phyloP scores from a whole-genome alignment of 768 basidiomycete genomes.

The Suillus paluster region DNA sequence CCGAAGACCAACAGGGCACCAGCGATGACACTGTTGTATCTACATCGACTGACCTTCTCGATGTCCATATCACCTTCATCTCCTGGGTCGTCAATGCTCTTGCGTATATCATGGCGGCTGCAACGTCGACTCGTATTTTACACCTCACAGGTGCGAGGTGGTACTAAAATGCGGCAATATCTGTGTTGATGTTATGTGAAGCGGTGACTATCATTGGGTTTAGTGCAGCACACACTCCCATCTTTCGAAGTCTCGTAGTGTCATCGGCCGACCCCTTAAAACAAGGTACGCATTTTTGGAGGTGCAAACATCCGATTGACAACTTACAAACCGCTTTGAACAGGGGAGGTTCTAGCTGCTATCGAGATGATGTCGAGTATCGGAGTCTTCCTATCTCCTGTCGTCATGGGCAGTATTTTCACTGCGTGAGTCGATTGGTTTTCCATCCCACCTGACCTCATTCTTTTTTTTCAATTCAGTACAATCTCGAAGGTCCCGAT shows the following conservation, averaged over 20 bases:
- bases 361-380: constrained; percentile 30
- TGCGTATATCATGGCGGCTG: constrained; percentile 17
- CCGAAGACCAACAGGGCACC: background rate
- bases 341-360: constrained; percentile 34
- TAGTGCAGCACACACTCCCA: constrained; percentile 18
- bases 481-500: constrained; percentile 26
- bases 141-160: constrained; percentile 21
- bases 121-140: constrained; percentile 10
- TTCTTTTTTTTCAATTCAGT: constrained; percentile 1
- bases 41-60: constrained; percentile 30
- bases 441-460: background rate
- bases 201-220: constrained; percentile 25
- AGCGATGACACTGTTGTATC: background rate
- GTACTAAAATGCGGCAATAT: too few species aligned
- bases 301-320: too few species aligned
- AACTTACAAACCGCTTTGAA: background rate
- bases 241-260: constrained; percentile 28
- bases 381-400: constrained; percentile 27
- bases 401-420: constrained; percentile 36
- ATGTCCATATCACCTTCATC: constrained; percentile 31
- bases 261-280: constrained; percentile 31
- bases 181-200: constrained; percentile 10
- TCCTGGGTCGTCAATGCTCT: constrained; percentile 23
- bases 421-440: constrained; percentile 17
- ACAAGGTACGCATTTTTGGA: constrained; percentile 25